phyloP scores from a whole-genome alignment of 2,329 filamentous ascomycete species.

The Colletotrichum siamense region DNA sequence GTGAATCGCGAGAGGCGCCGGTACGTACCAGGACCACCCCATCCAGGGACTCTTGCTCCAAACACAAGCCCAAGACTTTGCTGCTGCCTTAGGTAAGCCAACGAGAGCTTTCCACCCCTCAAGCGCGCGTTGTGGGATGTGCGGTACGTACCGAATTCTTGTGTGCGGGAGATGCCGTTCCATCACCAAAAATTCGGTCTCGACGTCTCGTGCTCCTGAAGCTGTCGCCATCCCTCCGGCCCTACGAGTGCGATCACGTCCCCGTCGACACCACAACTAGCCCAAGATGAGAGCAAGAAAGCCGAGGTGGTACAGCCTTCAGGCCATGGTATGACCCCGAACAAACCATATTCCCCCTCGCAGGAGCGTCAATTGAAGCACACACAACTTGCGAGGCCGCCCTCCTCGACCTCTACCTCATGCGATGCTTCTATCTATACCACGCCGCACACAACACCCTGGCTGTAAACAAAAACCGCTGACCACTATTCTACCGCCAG shows the following conservation, averaged over 20 bases:
- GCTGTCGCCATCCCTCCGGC: conserved; percentile 11
- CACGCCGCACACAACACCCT: not conserved
- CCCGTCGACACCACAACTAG: conserved; percentile 28
- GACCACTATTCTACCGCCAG: conserved; percentile 48
- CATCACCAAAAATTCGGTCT: conserved; percentile 23
- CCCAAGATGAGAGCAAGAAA: conserved; percentile 56
- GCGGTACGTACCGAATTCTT: not conserved
- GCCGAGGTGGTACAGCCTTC: conserved; percentile 71
- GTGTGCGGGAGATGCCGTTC: conserved; percentile 15
- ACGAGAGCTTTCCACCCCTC: not conserved
- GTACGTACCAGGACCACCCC: not conserved
- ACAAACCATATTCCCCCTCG: not conserved
- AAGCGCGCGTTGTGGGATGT: not conserved
- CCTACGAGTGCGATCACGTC: not conserved
- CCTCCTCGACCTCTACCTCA: not conserved
- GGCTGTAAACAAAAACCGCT: not conserved
- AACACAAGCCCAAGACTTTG: not conserved
- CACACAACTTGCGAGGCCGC: not conserved
- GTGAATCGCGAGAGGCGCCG: not conserved
- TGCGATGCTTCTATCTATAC: not conserved
- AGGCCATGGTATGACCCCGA: conserved; percentile 61
- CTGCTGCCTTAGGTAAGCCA: not conserved
- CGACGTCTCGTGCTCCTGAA: conserved; percentile 17
- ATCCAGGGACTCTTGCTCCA: not conserved
- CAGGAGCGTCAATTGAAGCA: not conserved